These are phyloP conservation scores for Globisporangium iwayamae DNA, from an alignment of 352 stramenopile genomes.

Conservation along the genomic window DNA sequence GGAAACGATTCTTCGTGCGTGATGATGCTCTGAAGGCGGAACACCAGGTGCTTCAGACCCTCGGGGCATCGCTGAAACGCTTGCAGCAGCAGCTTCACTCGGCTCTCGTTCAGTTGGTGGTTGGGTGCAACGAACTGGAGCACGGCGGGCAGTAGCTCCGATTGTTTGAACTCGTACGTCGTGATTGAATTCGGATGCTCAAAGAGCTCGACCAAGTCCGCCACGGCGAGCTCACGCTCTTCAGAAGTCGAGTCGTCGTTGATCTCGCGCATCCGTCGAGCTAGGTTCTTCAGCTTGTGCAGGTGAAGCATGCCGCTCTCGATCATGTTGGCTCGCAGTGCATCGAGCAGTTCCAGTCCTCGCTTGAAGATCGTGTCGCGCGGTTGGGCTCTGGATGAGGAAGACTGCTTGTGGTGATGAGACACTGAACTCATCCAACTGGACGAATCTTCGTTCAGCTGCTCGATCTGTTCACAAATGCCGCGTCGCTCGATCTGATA, in stretches of 20 bases:
- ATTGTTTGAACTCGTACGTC: conserved; percentile 84
- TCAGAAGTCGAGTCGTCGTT: conserved; percentile 16
- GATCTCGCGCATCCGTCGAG: conserved; percentile 51
- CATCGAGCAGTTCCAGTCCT: conserved; percentile 47
- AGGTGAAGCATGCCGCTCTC: conserved; percentile 75
- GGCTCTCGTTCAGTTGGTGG: conserved; percentile 28
- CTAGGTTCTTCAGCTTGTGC: conserved; percentile 71
- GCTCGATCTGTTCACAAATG: conserved; percentile 72
- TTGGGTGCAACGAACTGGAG: conserved; percentile 46
- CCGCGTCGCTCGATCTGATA: conserved; percentile 80
- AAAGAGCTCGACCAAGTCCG: conserved; percentile 76
- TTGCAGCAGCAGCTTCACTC: conserved; percentile 31
- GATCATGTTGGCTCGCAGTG: conserved; percentile 59
- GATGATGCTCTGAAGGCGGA: conserved; percentile 65
- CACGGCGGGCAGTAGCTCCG: conserved; percentile 60
- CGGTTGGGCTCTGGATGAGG: conserved; percentile 1
- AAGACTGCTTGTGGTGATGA: conserved; percentile 15
- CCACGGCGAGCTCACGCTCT: conserved; percentile 52
- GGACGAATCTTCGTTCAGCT: conserved; percentile 41
- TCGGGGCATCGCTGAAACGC: conserved; percentile 46
- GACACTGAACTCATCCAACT: conserved; percentile 25
- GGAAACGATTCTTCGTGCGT: conserved; percentile 72
- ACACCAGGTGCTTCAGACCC: conserved; percentile 55
- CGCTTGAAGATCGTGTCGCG: conserved; percentile 53
- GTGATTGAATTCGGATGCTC: conserved; percentile 75